Conservation (phyloP, 176 grass and related monocot genomes). For the Avena sativa region DNA sequence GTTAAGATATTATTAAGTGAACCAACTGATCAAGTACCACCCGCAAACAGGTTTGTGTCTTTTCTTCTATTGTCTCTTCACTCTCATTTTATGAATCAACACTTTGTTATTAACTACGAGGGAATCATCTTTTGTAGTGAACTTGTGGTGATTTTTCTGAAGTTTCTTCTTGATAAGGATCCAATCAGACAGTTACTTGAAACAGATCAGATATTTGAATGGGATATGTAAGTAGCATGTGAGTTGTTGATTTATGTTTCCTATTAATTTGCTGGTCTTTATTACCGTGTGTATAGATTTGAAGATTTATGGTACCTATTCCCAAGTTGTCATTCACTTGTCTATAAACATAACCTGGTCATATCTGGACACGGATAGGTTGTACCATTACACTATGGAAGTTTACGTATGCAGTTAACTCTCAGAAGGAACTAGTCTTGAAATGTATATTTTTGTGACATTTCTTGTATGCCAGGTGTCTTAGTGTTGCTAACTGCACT, state of each 20-base stretch:
- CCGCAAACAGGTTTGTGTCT: constrained; percentile 68
- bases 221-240: constrained; percentile 79
- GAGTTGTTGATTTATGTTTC: constrained; percentile 42
- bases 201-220: constrained; percentile 61
- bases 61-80: constrained; percentile 14
- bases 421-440: not conserved
- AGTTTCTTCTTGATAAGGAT: constrained; percentile 85
- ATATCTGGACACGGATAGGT: not conserved
- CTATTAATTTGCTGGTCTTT: not conserved
- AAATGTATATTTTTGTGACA: constrained; percentile 6
- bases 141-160: constrained; percentile 90
- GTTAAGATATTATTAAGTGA: constrained; percentile 89
- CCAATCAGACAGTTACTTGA: constrained; percentile 88
- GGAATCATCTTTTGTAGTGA: constrained; percentile 59
- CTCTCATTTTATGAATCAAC: constrained; percentile 24
- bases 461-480: constrained; percentile 20
- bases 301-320: constrained; percentile 23
- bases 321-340: constrained; percentile 4
- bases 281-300: not conserved
- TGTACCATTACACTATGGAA: constrained; percentile 9
- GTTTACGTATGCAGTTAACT: not conserved
- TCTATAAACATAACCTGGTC: constrained; percentile 18
- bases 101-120: constrained; percentile 43
- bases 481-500: constrained; percentile 19
- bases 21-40: constrained; percentile 75